A percentile compares a stretch with the other conserved stretches of the same genome.
Evolutionary conservation across 1,139 yeast species (phyloP).

Genomic region (Magnusiomyces sp.): DNA sequence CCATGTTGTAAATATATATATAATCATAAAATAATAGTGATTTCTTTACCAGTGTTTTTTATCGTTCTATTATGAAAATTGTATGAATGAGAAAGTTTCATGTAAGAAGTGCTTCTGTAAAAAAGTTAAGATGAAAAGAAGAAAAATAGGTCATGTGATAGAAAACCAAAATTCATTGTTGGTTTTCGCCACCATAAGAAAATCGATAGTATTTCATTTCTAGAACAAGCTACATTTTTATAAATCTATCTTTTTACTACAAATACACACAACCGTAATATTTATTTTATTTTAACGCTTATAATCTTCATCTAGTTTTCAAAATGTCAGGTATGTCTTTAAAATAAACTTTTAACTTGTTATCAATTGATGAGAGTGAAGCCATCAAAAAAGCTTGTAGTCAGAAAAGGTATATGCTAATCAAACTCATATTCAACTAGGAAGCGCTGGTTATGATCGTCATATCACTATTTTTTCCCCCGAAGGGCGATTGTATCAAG

Average conservation of each 20-base stretch:
- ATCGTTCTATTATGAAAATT: not conserved
- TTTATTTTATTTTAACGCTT: not conserved
- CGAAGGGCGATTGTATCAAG: slow-evolving; percentile 95
- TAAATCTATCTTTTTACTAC: not conserved
- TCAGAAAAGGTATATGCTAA: too few relatives aligned
- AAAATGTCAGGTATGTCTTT: slow-evolving; percentile 13
- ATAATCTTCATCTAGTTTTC: not conserved
- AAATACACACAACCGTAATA: too few relatives aligned
- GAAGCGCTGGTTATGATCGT: slow-evolving; percentile 82
- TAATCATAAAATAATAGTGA: not conserved
- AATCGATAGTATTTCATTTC: not conserved
- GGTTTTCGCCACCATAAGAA: slow-evolving; percentile 7
- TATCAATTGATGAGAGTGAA: too few relatives aligned
- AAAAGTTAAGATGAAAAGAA: not conserved
- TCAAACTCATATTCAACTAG: slow-evolving; percentile 3
- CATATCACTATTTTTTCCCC: slow-evolving; percentile 98
- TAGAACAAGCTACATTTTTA: not conserved
- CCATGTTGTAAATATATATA: slow-evolving; percentile 17
- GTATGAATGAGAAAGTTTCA: too few relatives aligned
- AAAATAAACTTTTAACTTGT: not conserved
- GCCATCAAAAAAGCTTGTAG: too few relatives aligned
- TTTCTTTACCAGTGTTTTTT: too few relatives aligned
- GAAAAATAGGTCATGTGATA: not conserved
- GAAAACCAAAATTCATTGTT: not conserved
- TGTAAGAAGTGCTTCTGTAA: not conserved